A percentile compares a stretch with the other conserved stretches of the same genome.
Conservation (phyloP, 306 rosid genomes). For the Lathyrus sativus region DNA sequence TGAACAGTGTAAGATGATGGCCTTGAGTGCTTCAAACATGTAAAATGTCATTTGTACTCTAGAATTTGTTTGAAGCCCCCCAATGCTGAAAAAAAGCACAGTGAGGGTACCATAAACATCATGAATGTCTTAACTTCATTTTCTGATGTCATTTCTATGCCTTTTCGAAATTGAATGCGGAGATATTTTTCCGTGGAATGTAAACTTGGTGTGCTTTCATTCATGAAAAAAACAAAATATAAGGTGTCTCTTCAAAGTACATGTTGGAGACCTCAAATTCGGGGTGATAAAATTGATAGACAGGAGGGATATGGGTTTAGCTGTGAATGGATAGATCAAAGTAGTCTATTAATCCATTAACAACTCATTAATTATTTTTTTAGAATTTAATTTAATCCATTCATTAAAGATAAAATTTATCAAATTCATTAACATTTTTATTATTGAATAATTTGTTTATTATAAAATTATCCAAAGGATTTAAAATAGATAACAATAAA, state of each 20-base stretch:
- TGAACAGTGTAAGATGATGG: constrained; percentile 99
- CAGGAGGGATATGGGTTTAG: too few species aligned
- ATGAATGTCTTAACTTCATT: constrained; percentile 31
- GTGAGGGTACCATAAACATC: constrained; percentile 39
- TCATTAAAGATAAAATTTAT: too few species aligned
- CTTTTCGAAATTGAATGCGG: constrained; percentile 30
- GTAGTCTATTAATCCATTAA: too few species aligned
- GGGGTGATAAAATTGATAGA: too few species aligned
- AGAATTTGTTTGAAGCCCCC: constrained; percentile 36
- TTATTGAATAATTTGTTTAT: too few species aligned
- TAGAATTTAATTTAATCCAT: too few species aligned
- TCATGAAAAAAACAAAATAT: constrained; percentile 22
- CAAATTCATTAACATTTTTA: too few species aligned
- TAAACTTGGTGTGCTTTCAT: constrained; percentile 46
- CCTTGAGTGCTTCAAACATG: constrained; percentile 82
- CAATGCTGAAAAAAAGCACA: constrained; percentile 39
- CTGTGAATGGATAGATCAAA: too few species aligned
- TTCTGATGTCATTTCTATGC: constrained; percentile 42
- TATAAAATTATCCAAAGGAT: too few species aligned
- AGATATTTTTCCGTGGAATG: constrained; percentile 40
- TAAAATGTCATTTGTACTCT: constrained; percentile 41
- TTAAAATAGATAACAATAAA: too few species aligned
- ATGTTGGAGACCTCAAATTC: not conserved
- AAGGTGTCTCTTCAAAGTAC: constrained; percentile 13
- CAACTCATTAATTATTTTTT: too few species aligned